phyloP scores from a whole-genome alignment of 176 grass and related monocot species.

The Oryza nivara region DNA sequence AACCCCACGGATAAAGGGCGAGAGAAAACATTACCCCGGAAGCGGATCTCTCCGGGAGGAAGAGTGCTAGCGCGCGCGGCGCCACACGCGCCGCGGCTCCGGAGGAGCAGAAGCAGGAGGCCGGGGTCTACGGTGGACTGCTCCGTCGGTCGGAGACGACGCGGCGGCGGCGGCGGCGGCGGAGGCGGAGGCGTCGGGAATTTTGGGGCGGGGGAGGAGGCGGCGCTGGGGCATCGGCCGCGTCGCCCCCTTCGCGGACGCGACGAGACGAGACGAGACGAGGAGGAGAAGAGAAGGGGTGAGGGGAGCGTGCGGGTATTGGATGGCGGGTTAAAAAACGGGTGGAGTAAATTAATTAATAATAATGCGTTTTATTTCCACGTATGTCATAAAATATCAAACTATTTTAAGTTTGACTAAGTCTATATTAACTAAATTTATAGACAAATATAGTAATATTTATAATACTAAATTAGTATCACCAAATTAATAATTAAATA shows the following conservation, averaged over 20 bases:
- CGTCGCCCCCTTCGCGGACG: not conserved
- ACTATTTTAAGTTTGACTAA: no score
- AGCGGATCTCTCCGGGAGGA: conserved; percentile 24
- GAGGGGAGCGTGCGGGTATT: not conserved
- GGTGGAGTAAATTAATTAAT: not conserved
- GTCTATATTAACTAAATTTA: no score
- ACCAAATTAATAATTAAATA: no score
- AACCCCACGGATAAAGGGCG: not conserved
- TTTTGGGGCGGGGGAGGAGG: not conserved
- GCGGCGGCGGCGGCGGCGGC: not conserved
- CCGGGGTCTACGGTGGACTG: not conserved
- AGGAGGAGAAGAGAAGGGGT: not conserved
- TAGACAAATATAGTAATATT: no score
- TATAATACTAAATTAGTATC: no score
- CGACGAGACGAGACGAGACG: not conserved
- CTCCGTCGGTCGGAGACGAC: not conserved
- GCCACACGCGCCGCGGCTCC: not conserved
- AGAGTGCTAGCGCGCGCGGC: not conserved
- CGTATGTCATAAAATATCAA: no score
- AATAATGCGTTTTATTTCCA: no score
- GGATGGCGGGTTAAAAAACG: not conserved
- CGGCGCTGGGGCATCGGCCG: not conserved
- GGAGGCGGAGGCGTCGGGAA: not conserved
- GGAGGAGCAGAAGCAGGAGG: not conserved
- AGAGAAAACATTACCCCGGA: conserved; percentile 21